Evolutionary conservation across 768 basidiomycete species (phyloP).

Genomic region (Chalciporus piperatus): DNA sequence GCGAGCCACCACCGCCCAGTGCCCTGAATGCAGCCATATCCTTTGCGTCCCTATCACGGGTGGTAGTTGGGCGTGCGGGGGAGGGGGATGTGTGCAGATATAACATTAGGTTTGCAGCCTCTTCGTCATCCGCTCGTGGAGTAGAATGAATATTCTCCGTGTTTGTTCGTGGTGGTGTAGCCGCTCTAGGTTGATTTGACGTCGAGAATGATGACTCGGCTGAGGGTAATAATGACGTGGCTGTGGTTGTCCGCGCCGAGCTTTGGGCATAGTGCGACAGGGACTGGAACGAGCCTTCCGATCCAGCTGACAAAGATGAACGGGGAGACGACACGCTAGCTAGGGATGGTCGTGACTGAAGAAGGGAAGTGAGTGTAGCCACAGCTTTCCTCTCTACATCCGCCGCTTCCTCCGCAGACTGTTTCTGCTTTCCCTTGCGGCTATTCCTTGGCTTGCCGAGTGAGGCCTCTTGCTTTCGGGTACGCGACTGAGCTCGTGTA

Average conservation of each 20-base stretch:
- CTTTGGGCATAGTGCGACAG: conserved; percentile 66
- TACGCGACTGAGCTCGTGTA: conserved; percentile 44
- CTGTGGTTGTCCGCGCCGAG: conserved; percentile 52
- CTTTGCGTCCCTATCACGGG: conserved; percentile 42
- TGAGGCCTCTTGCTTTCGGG: conserved; percentile 39
- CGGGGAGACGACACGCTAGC: conserved; percentile 65
- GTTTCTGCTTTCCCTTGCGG: conserved; percentile 52
- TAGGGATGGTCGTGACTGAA: conserved; percentile 63
- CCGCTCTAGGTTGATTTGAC: conserved; percentile 21
- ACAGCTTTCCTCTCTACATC: conserved; percentile 83
- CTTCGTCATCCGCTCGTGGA: conserved; percentile 62
- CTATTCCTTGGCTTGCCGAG: conserved; percentile 35
- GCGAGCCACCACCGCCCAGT: conserved; percentile 44
- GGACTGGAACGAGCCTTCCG: conserved; percentile 63
- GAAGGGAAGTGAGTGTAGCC: conserved; percentile 70
- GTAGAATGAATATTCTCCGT: conserved; percentile 41
- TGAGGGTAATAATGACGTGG: conserved; percentile 38
- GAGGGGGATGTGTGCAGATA: conserved; percentile 85
- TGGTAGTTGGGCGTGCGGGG: conserved; percentile 60
- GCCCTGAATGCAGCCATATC: conserved; percentile 58
- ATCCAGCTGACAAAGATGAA: conserved; percentile 66
- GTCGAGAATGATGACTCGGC: conserved; percentile 39
- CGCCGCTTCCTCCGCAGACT: conserved; percentile 29
- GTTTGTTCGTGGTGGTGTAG: conserved; percentile 35
- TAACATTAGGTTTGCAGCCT: conserved; percentile 84